phyloP scores from a whole-genome alignment of 2,329 filamentous ascomycete species.

The Ophiostoma australiae region DNA sequence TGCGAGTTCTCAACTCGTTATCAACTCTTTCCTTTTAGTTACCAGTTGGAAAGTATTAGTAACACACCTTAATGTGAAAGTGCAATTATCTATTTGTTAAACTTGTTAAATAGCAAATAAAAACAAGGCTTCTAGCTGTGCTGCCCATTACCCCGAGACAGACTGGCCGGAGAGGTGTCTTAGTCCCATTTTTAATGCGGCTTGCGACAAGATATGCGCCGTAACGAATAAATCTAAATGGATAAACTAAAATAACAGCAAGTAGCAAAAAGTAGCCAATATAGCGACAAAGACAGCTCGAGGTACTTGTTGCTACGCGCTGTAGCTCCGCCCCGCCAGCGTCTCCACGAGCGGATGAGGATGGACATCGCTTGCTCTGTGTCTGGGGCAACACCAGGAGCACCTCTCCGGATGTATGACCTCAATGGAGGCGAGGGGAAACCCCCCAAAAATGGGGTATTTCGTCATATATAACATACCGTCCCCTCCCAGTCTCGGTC shows the following conservation, averaged over 20 bases:
- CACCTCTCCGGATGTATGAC: conserved; percentile 6
- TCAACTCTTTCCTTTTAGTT: neutral
- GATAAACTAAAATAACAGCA: neutral
- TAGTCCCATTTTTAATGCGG: conserved; percentile 17
- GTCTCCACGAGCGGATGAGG: conserved; percentile 1
- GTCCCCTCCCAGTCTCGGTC: neutral
- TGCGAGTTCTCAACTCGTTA: neutral
- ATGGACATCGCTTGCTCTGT: neutral
- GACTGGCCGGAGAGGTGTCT: conserved; percentile 12
- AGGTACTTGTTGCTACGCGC: conserved; percentile 1
- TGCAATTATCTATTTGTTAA: no score
- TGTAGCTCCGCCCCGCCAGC: conserved; percentile 14
- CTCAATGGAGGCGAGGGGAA: conserved; percentile 12
- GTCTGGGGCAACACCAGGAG: conserved; percentile 1
- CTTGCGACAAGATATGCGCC: conserved; percentile 3
- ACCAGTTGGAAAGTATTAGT: no score
- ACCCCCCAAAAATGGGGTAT: neutral
- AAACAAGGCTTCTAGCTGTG: neutral
- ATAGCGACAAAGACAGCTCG: neutral
- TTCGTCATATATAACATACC: conserved; percentile 16
- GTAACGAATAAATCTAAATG: neutral
- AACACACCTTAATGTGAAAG: neutral
- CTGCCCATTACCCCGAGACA: conserved; percentile 22
- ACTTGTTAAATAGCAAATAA: no score
- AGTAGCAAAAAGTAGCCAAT: neutral